Evolutionary conservation across 1,139 yeast species (phyloP).

Genomic region (Starmera stellimalicola): DNA sequence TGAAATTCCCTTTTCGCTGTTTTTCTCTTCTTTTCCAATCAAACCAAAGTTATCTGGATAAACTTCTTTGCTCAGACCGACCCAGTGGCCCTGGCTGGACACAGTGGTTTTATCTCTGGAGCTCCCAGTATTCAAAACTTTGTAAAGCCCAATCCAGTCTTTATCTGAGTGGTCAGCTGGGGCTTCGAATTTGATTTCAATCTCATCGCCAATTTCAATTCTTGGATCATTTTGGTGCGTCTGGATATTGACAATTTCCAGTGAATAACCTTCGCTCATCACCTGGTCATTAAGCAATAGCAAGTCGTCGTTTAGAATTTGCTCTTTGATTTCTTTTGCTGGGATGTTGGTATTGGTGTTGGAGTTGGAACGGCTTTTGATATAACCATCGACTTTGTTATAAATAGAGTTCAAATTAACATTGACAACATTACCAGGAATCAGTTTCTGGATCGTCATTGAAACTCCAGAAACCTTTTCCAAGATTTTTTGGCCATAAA

Average conservation of each 20-base stretch:
- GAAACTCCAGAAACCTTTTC: conserved; percentile 57
- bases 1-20: conserved; percentile 20
- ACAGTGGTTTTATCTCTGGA: conserved; percentile 52
- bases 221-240: conserved; percentile 10
- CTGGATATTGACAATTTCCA: conserved; percentile 9
- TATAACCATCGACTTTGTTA: conserved; percentile 13
- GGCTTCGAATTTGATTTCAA: conserved; percentile 47
- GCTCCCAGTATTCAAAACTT: conserved; percentile 50
- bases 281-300: not conserved
- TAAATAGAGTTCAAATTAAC: conserved; percentile 13
- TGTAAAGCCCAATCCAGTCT: conserved; percentile 80
- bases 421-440: conserved; percentile 23
- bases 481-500: conserved; percentile 58
- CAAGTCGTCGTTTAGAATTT: conserved; percentile 5
- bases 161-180: conserved; percentile 35
- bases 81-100: conserved; percentile 68
- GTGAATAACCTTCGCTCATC: conserved; percentile 8
- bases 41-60: conserved; percentile 17
- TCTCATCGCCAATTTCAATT: conserved; percentile 41
- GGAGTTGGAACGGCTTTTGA: conserved; percentile 17
- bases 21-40: conserved; percentile 16
- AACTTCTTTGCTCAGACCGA: conserved; percentile 33
- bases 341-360: conserved; percentile 5
- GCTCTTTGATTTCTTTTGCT: conserved; percentile 4
- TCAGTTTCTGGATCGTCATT: conserved; percentile 24